phyloP scores from a whole-genome alignment of 2,329 filamentous ascomycete species.

The Aureobasidium uvarum region DNA sequence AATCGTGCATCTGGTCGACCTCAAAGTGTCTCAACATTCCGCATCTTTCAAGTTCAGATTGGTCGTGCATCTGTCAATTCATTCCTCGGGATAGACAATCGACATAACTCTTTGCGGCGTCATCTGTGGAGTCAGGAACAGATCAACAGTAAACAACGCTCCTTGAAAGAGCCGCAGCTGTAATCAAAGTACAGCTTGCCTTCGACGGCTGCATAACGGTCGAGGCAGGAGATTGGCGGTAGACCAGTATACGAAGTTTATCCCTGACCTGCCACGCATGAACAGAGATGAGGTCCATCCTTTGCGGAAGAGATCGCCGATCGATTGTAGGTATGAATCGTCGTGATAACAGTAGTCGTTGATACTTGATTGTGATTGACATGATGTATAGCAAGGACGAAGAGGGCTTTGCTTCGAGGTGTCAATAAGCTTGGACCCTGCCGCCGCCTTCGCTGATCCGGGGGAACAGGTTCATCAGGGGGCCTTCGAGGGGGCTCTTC shows the following conservation, averaged over 20 bases:
- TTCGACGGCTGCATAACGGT: constrained; percentile 17
- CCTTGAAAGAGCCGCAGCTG: constrained; percentile 13
- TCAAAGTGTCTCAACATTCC: background rate
- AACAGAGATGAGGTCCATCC: constrained; percentile 14
- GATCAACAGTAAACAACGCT: constrained; percentile 15
- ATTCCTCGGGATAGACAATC: background rate
- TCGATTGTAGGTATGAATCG: background rate
- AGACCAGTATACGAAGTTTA: constrained; percentile 1
- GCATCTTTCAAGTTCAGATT: background rate
- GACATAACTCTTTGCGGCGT: background rate
- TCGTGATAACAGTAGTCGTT: background rate
- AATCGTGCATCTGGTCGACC: background rate
- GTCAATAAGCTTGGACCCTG: constrained; percentile 12
- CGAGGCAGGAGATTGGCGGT: constrained; percentile 18
- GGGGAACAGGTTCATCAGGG: background rate
- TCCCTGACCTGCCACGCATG: constrained; percentile 20
- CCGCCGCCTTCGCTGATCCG: background rate
- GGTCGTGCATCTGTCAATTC: background rate
- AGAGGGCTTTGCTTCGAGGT: background rate
- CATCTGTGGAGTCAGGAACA: constrained; percentile 1
- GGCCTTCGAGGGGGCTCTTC: constrained; percentile 1
- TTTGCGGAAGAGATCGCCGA: constrained; percentile 12
- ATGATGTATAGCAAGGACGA: constrained; percentile 7
- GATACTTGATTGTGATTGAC: constrained; percentile 19
- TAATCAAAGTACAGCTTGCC: constrained; percentile 22